Evolutionary conservation across 148 eudicot genomes (phyloP).

Genomic region (Rhododendron mucronatum): DNA sequence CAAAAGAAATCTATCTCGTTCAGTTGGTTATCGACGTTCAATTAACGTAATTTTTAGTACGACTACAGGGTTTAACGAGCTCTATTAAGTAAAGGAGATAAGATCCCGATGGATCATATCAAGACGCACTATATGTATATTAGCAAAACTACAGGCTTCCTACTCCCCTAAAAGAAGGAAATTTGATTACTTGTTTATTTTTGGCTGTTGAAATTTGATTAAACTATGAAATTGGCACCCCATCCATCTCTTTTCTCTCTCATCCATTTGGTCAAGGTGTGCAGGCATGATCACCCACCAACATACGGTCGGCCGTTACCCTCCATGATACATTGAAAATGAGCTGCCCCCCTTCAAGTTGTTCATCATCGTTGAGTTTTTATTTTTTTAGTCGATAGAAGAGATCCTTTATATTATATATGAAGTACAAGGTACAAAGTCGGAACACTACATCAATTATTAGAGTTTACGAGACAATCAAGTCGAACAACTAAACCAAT

Average conservation of each 20-base stretch:
- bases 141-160: neutral
- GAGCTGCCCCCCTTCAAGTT: no score
- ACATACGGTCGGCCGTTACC: no score
- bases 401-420: no score
- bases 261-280: conserved; percentile 8
- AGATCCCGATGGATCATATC: neutral
- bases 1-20: neutral
- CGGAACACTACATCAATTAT: no score
- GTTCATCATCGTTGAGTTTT: no score
- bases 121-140: neutral
- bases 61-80: neutral
- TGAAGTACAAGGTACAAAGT: no score
- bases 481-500: no score
- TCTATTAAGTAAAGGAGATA: neutral
- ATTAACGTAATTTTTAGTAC: neutral
- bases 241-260: neutral
- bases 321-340: no score
- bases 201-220: neutral
- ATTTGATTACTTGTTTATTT: no score
- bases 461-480: no score
- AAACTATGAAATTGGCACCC: neutral
- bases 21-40: neutral
- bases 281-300: conserved; percentile 20
- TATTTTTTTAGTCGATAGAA: no score
- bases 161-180: no score